phyloP scores from a whole-genome alignment of 2,329 filamentous ascomycete genomes.

The Penicillium thymicola region DNA sequence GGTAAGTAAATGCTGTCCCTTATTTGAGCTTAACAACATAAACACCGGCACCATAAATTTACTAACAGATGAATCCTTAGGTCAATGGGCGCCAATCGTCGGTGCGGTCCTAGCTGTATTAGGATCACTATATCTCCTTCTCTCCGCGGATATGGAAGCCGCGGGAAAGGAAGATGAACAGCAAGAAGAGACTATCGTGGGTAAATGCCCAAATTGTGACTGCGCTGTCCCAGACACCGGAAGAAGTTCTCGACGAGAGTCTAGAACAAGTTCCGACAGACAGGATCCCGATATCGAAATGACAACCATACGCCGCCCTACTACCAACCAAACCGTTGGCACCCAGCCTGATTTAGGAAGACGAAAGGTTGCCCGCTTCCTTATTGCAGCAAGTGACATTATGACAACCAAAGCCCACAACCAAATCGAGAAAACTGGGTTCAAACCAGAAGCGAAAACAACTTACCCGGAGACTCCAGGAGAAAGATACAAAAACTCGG shows the following conservation, averaged over 20 bases:
- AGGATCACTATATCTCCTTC: constrained; percentile 57
- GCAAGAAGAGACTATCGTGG: not conserved
- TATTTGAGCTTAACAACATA: not conserved
- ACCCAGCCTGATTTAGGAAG: constrained; percentile 29
- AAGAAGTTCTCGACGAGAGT: not conserved
- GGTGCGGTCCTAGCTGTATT: constrained; percentile 57
- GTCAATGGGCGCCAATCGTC: constrained; percentile 41
- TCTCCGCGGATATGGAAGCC: constrained; percentile 39
- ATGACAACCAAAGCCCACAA: constrained; percentile 49
- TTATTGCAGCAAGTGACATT: constrained; percentile 46
- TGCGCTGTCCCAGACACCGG: not conserved
- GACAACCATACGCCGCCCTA: not conserved
- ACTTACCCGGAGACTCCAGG: constrained; percentile 58
- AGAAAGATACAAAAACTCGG: constrained; percentile 47
- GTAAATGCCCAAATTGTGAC: not conserved
- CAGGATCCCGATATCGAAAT: not conserved
- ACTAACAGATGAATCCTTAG: constrained; percentile 11
- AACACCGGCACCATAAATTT: no score
- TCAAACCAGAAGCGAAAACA: constrained; percentile 46
- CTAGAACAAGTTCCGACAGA: not conserved
- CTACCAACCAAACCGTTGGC: constrained; percentile 5
- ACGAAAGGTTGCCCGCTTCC: constrained; percentile 42
- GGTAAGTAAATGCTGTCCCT: constrained; percentile 43
- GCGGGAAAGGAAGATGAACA: constrained; percentile 16
- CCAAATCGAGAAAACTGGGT: constrained; percentile 50